Percentiles rank a stretch among this genome's conserved stretches.
Evolutionary conservation across 2,329 filamentous ascomycete species (phyloP).

Genomic region (Cylindrodendrum hubeiense): DNA sequence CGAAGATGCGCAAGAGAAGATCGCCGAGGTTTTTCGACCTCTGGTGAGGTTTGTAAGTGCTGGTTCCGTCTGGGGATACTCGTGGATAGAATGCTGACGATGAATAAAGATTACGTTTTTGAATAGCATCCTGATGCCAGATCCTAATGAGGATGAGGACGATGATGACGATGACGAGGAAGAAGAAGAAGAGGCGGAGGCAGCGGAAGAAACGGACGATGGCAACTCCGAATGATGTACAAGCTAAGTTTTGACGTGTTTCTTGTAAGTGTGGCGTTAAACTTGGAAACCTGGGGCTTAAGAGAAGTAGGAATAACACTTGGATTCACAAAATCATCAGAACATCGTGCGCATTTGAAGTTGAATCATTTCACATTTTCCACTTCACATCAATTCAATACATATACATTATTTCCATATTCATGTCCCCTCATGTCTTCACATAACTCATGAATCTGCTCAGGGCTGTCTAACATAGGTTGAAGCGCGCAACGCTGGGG

Average conservation of each 20-base stretch:
- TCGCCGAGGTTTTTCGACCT: conserved; percentile 73
- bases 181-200: conserved; percentile 34
- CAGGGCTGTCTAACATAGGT: conserved; percentile 61
- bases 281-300: neutral
- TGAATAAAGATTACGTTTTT: conserved; percentile 74
- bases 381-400: neutral
- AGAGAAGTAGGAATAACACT: neutral
- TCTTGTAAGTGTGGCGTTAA: neutral
- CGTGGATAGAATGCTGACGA: conserved; percentile 10
- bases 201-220: conserved; percentile 8
- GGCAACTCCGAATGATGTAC: neutral
- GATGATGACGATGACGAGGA: conserved; percentile 53
- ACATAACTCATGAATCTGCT: neutral
- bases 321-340: neutral
- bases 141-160: conserved; percentile 62
- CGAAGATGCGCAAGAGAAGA: conserved; percentile 71
- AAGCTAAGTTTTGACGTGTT: neutral
- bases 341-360: neutral
- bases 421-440: neutral
- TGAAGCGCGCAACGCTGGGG: conserved; percentile 72
- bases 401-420: conserved; percentile 18
- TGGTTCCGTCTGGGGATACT: neutral
- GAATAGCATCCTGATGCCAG: conserved; percentile 81
- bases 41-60: conserved; percentile 83
- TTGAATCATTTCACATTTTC: neutral